These are phyloP conservation scores for Sporothrix inflata DNA, from an alignment of 2,329 filamentous ascomycete species.

Conservation along the genomic window DNA sequence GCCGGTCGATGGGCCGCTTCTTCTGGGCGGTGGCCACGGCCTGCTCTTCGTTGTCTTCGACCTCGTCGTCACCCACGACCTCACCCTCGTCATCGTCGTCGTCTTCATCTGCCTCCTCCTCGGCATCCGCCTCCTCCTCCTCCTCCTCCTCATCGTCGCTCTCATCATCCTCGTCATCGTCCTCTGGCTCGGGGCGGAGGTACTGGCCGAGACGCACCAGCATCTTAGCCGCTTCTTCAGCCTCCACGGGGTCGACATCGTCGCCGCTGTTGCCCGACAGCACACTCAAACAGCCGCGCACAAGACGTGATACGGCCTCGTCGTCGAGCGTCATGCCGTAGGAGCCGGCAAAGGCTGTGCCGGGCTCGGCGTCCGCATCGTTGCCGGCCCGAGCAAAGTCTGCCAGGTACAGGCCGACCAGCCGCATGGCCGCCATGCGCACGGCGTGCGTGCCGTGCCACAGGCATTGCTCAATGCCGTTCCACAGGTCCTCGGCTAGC, in stretches of 20 bases:
- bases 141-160: conserved; percentile 45
- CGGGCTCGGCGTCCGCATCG: background rate
- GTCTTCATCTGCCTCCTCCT: conserved; percentile 44
- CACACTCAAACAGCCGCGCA: conserved; percentile 53
- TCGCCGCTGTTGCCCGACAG: conserved; percentile 58
- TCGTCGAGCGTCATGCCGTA: conserved; percentile 69
- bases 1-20: conserved; percentile 30
- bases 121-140: conserved; percentile 46
- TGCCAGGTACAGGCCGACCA: conserved; percentile 76
- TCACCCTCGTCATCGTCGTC: conserved; percentile 48
- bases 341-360: conserved; percentile 52
- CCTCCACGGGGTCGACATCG: conserved; percentile 72
- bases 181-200: conserved; percentile 59
- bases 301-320: conserved; percentile 65
- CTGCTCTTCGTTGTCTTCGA: conserved; percentile 41
- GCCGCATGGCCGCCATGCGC: conserved; percentile 73
- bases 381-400: conserved; percentile 63
- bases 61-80: conserved; percentile 42
- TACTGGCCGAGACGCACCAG: conserved; percentile 76
- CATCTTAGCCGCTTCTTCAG: conserved; percentile 77
- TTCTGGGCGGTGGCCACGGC: background rate
- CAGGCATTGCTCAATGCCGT: conserved; percentile 67
- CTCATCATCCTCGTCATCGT: conserved; percentile 49
- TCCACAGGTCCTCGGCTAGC: conserved; percentile 67
- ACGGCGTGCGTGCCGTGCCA: conserved; percentile 73